Evolutionary conservation across 75 land plant genomes (phyloP).

Genomic region (Sequoiadendron giganteum): DNA sequence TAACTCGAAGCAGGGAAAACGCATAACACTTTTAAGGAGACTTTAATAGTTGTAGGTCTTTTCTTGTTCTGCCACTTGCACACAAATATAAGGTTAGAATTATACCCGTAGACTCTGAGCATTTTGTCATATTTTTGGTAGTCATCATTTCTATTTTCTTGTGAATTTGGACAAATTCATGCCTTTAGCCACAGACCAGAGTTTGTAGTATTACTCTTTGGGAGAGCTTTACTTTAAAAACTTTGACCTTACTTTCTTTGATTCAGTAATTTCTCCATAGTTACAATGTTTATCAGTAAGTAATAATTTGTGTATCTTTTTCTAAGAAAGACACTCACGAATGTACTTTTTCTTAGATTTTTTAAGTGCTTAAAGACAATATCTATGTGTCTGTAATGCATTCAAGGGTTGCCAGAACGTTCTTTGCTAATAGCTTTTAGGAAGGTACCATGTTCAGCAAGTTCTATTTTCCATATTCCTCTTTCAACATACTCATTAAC

Average conservation of each 20-base stretch:
- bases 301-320: background rate
- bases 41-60: slow-evolving; percentile 92
- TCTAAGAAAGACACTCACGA: background rate
- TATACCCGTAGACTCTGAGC: slow-evolving; percentile 97
- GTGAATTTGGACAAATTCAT: background rate
- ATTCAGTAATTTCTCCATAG: background rate
- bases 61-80: slow-evolving; percentile 95
- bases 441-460: background rate
- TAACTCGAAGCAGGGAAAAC: slow-evolving; percentile 84
- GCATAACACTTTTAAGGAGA: slow-evolving; percentile 91
- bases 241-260: background rate
- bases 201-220: background rate
- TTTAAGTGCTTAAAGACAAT: background rate
- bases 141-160: background rate
- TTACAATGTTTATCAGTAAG: background rate
- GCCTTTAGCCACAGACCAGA: background rate
- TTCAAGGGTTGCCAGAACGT: slow-evolving; percentile 95
- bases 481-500: background rate
- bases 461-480: background rate
- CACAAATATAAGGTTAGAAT: slow-evolving; percentile 90
- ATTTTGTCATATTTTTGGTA: slow-evolving; percentile 98
- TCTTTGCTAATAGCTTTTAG: slow-evolving; percentile 67
- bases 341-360: background rate
- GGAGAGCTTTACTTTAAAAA: background rate
- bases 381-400: slow-evolving; percentile 59